Conservation (phyloP, 2,329 filamentous ascomycete species). For the Teratosphaeriaceae sp. region DNA sequence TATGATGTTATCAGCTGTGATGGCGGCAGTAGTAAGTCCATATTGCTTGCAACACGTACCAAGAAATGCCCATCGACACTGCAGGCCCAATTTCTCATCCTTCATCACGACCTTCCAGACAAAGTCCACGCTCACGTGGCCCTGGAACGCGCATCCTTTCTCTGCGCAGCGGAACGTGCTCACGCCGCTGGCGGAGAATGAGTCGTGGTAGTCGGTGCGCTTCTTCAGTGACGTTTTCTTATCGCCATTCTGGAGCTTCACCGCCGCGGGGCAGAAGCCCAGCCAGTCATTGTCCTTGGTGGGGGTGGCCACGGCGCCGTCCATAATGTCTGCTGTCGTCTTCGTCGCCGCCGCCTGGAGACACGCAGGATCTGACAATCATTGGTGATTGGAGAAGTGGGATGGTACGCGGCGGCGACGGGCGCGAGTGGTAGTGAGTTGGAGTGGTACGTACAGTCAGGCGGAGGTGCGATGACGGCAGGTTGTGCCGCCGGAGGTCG, state of each 20-base stretch:
- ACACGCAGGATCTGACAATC: background rate
- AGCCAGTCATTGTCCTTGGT: conserved; percentile 19
- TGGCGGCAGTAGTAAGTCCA: too few relatives aligned
- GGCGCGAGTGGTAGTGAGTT: too few relatives aligned
- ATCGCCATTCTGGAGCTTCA: conserved; percentile 28
- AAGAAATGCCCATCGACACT: conserved; percentile 39
- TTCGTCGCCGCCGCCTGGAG: background rate
- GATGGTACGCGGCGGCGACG: background rate
- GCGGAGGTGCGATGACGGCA: background rate
- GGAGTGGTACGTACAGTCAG: conserved; percentile 1
- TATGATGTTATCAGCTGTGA: too few relatives aligned
- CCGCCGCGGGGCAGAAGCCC: conserved; percentile 39
- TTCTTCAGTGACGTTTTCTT: conserved; percentile 10
- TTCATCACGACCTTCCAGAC: conserved; percentile 16
- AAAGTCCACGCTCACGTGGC: conserved; percentile 16
- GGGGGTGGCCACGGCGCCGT: conserved; percentile 8
- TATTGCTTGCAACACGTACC: conserved; percentile 35
- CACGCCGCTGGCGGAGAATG: conserved; percentile 7
- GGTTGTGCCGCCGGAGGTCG: background rate
- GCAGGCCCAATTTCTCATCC: conserved; percentile 25
- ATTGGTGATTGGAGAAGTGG: background rate
- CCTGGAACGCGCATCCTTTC: conserved; percentile 28
- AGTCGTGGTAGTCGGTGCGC: conserved; percentile 8
- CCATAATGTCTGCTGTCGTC: background rate
- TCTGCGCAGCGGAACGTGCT: conserved; percentile 5